Evolutionary conservation across 1,284 basidiomycete genomes (phyloP), one percentile per base, ranked within the genome.

Genomic region (Lentinus polychrous): DNA sequence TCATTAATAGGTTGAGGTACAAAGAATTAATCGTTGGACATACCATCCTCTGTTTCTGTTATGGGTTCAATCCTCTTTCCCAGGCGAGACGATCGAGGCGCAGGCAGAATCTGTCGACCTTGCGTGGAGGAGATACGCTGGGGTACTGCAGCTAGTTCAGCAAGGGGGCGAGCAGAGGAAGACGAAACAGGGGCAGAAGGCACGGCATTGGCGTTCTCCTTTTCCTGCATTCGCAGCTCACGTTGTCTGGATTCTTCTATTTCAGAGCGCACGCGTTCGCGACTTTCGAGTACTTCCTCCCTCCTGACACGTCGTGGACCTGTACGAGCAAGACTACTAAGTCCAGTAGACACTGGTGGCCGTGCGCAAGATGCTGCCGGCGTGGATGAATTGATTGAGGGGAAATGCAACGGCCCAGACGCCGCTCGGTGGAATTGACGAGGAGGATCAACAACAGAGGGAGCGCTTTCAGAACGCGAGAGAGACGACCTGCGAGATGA

Each of bases 381-480:
- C 0, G 70, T 68, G 3, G 60, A 55, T 10, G 59, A 51, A 39
- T 61, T 51, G 12, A 60, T 56, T 32, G 55, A 24, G 39, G 52
- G 8, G 49, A 36, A n/a, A 52, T 45, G 6, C 43, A 56, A 23
- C 8, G 83, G 76, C 20, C 75, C 78, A 4, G 84, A 87, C 2
- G 74, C 69, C 34, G 76, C 72, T 49, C 84, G 79, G 55, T 79
- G 75, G 57, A 87, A 80, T 3, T 76, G 76, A 53, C 67, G 75
- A 1, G 64, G 38, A 50, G 63, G 49, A 50, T 60, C 45, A 45
- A 55, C 39, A 44, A 55, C 46, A 56, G 71, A 72, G 22, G 75
- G 65, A 7, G 63, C 72, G 56, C 79, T 84, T 59, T 86, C 83
- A 39, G 84, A 83, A 23, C 80, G 76, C 5, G 83, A 76, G 15